Evolutionary conservation across 2,329 filamentous ascomycete genomes (phyloP).

Genomic region (Teratosphaeria epicoccoides): DNA sequence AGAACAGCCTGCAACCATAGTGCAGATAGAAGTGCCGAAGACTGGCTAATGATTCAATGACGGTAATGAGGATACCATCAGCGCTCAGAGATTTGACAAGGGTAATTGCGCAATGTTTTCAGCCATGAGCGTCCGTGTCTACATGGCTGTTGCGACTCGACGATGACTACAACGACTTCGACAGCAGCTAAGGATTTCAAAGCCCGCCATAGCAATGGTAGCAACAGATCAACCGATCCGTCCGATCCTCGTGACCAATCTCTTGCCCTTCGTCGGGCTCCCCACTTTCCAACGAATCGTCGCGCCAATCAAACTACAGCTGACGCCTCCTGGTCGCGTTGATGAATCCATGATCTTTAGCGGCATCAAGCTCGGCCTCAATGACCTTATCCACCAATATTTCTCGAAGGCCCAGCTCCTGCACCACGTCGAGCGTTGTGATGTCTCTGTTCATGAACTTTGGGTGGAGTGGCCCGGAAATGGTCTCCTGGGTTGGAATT

Average conservation of each 20-base stretch:
- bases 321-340: background rate
- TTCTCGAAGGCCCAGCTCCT: background rate
- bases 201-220: background rate
- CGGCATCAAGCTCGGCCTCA: background rate
- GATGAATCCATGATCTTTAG: background rate
- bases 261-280: background rate
- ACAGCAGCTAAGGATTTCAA: background rate
- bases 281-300: background rate
- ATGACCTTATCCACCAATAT: background rate
- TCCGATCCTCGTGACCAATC: background rate
- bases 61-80: background rate
- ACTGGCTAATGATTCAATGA: background rate
- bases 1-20: background rate
- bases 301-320: background rate
- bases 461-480: background rate
- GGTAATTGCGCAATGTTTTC: background rate
- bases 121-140: background rate
- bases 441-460: background rate
- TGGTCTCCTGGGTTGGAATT: background rate
- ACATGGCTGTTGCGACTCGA: too few relatives aligned
- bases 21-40: background rate
- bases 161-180: background rate
- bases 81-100: too few relatives aligned
- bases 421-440: background rate
- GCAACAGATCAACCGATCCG: background rate